Evolutionary conservation across 345 rosid genomes (phyloP).

Genomic region (Zanthoxylum bungeanum): DNA sequence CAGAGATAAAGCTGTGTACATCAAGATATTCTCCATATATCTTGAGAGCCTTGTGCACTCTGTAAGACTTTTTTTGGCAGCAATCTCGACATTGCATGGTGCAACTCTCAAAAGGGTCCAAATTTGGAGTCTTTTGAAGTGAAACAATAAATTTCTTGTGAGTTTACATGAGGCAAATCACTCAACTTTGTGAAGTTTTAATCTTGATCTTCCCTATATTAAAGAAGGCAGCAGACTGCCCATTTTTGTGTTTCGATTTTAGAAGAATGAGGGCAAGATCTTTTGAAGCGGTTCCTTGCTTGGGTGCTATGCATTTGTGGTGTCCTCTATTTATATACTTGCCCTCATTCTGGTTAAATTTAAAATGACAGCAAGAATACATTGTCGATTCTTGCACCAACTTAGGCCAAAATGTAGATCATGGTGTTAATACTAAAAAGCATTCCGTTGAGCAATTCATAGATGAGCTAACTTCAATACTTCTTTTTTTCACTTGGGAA

Average conservation of each 20-base stretch:
- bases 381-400: slow-evolving; percentile 4
- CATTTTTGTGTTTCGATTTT: neutral
- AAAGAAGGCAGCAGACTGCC: neutral
- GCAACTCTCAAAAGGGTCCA: too few relatives aligned
- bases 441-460: slow-evolving; percentile 14
- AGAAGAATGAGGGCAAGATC: slow-evolving; percentile 9
- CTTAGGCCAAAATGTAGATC: neutral
- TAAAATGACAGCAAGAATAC: too few relatives aligned
- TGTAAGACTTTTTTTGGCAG: too few relatives aligned
- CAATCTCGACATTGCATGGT: too few relatives aligned
- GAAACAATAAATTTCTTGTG: neutral
- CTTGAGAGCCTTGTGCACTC: too few relatives aligned
- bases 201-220: slow-evolving; percentile 1
- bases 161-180: neutral
- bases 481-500: neutral
- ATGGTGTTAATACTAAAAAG: neutral
- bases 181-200: neutral
- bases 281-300: neutral
- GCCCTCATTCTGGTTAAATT: too few relatives aligned
- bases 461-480: neutral
- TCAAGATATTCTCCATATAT: too few relatives aligned
- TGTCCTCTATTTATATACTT: slow-evolving; percentile 1
- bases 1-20: too few relatives aligned
- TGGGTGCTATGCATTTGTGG: neutral
- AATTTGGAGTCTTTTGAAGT: too few relatives aligned